Conservation (phyloP, 179 eudicot species). For the Sideroxylon spinosum region DNA sequence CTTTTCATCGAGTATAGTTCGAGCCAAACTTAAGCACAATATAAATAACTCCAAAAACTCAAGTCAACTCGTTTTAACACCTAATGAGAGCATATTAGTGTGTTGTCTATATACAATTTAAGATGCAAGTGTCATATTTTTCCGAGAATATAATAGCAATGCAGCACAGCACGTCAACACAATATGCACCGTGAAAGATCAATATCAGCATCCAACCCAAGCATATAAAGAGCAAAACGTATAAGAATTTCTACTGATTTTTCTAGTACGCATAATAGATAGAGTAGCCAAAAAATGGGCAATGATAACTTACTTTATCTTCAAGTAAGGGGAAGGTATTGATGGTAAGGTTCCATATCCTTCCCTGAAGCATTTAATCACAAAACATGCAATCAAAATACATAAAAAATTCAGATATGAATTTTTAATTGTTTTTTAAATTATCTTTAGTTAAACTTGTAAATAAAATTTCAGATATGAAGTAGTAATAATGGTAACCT, state of each 20-base stretch:
- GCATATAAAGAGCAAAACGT: conserved; percentile 2
- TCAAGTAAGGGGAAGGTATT: conserved; percentile 37
- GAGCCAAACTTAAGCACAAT: too few species aligned
- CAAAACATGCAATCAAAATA: neutral
- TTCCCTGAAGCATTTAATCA: conserved; percentile 31
- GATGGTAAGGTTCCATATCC: conserved; percentile 49
- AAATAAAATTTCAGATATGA: neutral
- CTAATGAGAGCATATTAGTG: too few species aligned
- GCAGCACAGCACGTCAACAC: too few species aligned
- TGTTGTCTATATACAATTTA: too few species aligned
- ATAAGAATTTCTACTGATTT: neutral
- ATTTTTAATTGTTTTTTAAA: too few species aligned
- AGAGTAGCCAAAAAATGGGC: too few species aligned
- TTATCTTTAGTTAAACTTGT: neutral
- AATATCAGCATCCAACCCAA: neutral
- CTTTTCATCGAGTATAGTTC: too few species aligned
- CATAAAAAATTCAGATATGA: too few species aligned
- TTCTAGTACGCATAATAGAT: neutral
- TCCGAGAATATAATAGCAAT: too few species aligned
- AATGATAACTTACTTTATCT: conserved; percentile 44
- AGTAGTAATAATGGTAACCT: conserved; percentile 13
- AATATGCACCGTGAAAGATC: neutral
- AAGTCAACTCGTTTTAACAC: too few species aligned
- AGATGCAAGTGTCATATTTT: too few species aligned
- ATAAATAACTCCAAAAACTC: too few species aligned